Evolutionary conservation across 495 filamentous ascomycete genomes (phyloP), one percentile per base, ranked within the genome.

Genomic region (Penicillium taxi): DNA sequence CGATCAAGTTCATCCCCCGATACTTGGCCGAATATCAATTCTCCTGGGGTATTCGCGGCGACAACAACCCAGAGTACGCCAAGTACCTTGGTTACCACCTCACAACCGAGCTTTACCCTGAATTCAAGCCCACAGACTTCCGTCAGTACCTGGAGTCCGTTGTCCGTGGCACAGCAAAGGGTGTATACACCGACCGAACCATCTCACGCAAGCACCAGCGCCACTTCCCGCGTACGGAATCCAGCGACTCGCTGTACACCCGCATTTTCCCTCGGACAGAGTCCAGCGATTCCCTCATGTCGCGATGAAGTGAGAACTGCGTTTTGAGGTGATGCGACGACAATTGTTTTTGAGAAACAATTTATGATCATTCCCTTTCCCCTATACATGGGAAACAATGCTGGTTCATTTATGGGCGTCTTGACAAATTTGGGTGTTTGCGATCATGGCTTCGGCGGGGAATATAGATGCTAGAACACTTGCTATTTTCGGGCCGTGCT

Each of bases 41-140:
- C 32, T 69, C 65, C 0, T 72, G 68, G 67, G 66, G 63, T 21
- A 52, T 78, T 19, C 66, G 75, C 11, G 68, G 66, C 15, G 75
- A 80, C 36, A 78, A 79, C 47, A 70, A 61, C 31, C 70, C 69
- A 0, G 72, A 75, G 36, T 66, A 66, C 39, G 75, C 74, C 19
- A 66, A 65, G 39, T 78, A 78, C 46, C 59, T 81, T 6, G 75
- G 77, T 6, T 80, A 78, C 48, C 32, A 78, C 27, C 60, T 67
- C 35, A 63, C 66, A 14, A 67, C 69, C 42, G 73, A 77, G 31
- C 47, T 78, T 30, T 79, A 78, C 48, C 75, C 74, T 12, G 73
- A 72, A 13, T 65, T 73, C 35, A 32, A 49, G 11, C 56, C 61
- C 5, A 66, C 50, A 20, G 54, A 61, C 14, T 64, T 72, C 50